Conservation (phyloP, 2,329 filamentous ascomycete genomes). For the Hypoxylon sp. region DNA sequence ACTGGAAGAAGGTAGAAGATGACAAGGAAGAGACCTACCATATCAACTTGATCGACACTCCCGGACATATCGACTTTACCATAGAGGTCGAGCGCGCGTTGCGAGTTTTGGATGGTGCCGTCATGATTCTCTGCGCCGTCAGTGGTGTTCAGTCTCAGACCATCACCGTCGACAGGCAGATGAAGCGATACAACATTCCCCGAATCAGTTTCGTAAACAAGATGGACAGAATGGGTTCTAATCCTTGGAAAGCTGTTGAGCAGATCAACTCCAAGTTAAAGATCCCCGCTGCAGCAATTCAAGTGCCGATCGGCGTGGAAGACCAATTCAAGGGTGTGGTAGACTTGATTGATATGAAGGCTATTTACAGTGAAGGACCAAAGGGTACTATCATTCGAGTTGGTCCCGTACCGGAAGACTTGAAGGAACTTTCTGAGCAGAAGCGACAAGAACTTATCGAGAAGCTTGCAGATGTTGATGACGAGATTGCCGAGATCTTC, state of each 20-base stretch:
- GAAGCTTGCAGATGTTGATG: constrained; percentile 95
- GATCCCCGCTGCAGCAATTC: constrained; percentile 89
- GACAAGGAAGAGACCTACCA: constrained; percentile 92
- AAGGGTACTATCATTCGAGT: constrained; percentile 80
- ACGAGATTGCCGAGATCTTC: constrained; percentile 96
- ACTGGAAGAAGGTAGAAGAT: constrained; percentile 89
- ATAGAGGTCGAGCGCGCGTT: constrained; percentile 97
- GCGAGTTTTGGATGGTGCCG: constrained; percentile 92
- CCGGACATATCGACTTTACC: constrained; percentile 98
- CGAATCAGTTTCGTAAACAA: constrained; percentile 98
- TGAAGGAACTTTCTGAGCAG: constrained; percentile 79
- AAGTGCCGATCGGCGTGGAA: constrained; percentile 92
- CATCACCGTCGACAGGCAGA: constrained; percentile 97
- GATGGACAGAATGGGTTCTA: constrained; percentile 99
- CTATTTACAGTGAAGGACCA: constrained; percentile 89
- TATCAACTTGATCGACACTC: constrained; percentile 98
- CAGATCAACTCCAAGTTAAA: constrained; percentile 98
- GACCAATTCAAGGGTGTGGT: constrained; percentile 93
- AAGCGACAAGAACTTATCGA: constrained; percentile 88
- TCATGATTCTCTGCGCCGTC: constrained; percentile 98
- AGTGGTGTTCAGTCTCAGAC: constrained; percentile 98
- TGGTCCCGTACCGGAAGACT: constrained; percentile 82
- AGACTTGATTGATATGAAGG: constrained; percentile 90
- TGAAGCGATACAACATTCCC: constrained; percentile 97
- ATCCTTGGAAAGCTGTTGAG: constrained; percentile 96